Evolutionary conservation across 345 rosid species (phyloP).

Genomic region (Syzygium aqueum): DNA sequence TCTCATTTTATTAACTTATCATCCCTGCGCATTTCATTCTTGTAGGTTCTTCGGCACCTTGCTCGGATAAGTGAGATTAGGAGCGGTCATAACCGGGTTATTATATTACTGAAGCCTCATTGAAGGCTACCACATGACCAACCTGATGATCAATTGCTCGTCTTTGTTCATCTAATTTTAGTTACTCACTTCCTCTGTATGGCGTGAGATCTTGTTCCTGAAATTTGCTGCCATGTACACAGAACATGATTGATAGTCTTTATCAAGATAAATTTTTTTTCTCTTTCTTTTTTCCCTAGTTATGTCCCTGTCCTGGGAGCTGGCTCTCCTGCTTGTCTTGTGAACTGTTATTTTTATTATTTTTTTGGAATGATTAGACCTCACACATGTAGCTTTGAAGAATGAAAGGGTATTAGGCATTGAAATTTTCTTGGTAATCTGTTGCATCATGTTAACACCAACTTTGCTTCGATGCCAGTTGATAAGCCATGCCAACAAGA

Average conservation of each 20-base stretch:
- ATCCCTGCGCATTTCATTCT: constrained; percentile 2
- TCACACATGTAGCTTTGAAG: neutral
- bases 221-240: neutral
- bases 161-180: neutral
- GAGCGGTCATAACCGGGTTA: constrained; percentile 64
- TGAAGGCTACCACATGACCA: constrained; percentile 4
- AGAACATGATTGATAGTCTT: neutral
- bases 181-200: neutral
- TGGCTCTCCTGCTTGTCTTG: neutral
- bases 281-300: neutral
- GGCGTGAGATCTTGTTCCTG: neutral
- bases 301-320: neutral
- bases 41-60: constrained; percentile 85
- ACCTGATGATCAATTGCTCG: neutral
- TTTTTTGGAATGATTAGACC: neutral
- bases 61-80: constrained; percentile 79
- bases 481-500: neutral
- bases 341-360: neutral
- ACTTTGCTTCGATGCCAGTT: neutral
- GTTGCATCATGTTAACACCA: neutral
- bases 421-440: neutral
- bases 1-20: neutral
- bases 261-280: neutral
- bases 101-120: constrained; percentile 64
- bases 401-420: neutral